Evolutionary conservation across 345 rosid genomes (phyloP).

Genomic region (Erodium maritimum): DNA sequence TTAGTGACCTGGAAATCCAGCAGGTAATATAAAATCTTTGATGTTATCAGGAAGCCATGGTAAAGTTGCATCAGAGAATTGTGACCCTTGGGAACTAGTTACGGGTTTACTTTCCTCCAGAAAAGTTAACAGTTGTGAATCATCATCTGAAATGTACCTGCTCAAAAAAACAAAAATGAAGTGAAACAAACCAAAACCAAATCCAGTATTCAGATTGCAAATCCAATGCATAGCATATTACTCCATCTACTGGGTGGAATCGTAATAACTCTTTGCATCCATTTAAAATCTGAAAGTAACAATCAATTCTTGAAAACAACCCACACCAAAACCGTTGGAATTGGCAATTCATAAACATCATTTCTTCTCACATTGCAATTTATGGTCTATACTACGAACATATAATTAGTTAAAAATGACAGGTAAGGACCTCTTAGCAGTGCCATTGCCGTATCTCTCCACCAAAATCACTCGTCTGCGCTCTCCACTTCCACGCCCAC

Average conservation of each 20-base stretch:
- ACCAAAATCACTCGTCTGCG: conserved; percentile 30
- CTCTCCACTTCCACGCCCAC: not conserved
- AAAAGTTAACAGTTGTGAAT: conserved; percentile 32
- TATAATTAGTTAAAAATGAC: not conserved
- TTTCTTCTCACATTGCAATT: not conserved
- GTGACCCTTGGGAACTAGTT: conserved; percentile 13
- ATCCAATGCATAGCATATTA: not conserved
- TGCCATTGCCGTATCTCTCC: conserved; percentile 75
- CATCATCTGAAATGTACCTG: conserved; percentile 57
- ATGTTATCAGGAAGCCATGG: conserved; percentile 54
- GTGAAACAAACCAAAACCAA: conserved; percentile 2
- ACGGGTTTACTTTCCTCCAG: conserved; percentile 21
- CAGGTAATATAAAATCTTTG: conserved; percentile 65
- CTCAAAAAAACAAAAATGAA: conserved; percentile 3
- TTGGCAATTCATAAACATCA: not conserved
- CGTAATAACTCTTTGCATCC: too few relatives aligned
- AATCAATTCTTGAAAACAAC: not conserved
- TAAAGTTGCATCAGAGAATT: conserved; percentile 20
- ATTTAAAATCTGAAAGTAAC: too few relatives aligned
- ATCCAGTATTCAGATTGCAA: too few relatives aligned
- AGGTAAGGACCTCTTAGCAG: conserved; percentile 45
- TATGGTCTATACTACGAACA: not conserved
- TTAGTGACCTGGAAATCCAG: conserved; percentile 70
- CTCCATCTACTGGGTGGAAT: not conserved
- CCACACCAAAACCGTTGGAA: not conserved